These are phyloP conservation scores for Nyctanthes arbortristis DNA, from an alignment of 257 asterid genomes.

Conservation along the genomic window DNA sequence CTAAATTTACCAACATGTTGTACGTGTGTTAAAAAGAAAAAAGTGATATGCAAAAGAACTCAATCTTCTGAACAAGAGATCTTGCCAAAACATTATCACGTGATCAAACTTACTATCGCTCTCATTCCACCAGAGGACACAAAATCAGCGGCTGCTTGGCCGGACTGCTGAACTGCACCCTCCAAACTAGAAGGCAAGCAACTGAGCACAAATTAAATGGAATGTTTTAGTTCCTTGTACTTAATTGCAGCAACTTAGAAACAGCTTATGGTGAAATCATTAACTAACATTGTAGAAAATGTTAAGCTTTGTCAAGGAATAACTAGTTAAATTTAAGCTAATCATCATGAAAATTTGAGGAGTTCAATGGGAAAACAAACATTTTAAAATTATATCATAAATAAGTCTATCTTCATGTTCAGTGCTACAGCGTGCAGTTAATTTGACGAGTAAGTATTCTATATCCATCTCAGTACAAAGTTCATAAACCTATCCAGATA, in stretches of 20 bases:
- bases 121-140: slow-evolving; percentile 84
- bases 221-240: not conserved
- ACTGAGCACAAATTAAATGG: slow-evolving; percentile 46
- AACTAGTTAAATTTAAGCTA: not conserved
- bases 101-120: slow-evolving; percentile 63
- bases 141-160: slow-evolving; percentile 80
- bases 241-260: not conserved
- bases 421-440: too few species aligned
- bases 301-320: not conserved
- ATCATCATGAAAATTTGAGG: too few species aligned
- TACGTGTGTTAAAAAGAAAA: not conserved
- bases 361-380: too few species aligned
- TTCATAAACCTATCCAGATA: not conserved
- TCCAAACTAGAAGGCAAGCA: slow-evolving; percentile 92
- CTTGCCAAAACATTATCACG: not conserved
- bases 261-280: not conserved
- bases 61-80: not conserved
- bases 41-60: not conserved
- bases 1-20: not conserved
- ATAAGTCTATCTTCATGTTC: too few species aligned
- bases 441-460: not conserved
- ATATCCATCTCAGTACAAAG: not conserved
- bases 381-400: too few species aligned
- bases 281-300: not conserved
- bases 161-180: slow-evolving; percentile 92